These are phyloP conservation scores for Lindgomyces ingoldianus DNA, from an alignment of 495 filamentous ascomycete genomes.

Conservation along the genomic window DNA sequence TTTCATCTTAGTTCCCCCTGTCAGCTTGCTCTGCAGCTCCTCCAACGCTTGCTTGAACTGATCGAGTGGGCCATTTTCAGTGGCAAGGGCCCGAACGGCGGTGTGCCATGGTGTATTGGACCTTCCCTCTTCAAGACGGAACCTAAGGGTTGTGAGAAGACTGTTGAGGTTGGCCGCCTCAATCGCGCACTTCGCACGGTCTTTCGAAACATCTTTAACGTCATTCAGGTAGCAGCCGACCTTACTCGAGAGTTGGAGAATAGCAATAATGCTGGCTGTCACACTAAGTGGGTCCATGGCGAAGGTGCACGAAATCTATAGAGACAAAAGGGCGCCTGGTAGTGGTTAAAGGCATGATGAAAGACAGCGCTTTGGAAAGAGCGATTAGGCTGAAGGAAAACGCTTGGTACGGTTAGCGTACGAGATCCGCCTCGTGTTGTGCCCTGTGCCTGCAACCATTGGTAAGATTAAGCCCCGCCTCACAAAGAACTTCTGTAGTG, in stretches of 20 bases:
- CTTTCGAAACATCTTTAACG: slow-evolving; percentile 41
- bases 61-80: slow-evolving; percentile 36
- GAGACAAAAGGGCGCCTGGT: neutral
- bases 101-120: slow-evolving; percentile 22
- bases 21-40: slow-evolving; percentile 27
- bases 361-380: neutral
- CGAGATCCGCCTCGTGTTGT: neutral
- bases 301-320: neutral
- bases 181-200: slow-evolving; percentile 23
- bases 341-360: neutral
- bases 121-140: slow-evolving; percentile 1
- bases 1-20: slow-evolving; percentile 11
- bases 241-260: slow-evolving; percentile 36
- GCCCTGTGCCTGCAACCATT: too few species aligned
- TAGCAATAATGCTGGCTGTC: slow-evolving; percentile 33
- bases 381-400: neutral
- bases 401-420: neutral
- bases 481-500: neutral
- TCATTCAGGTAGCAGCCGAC: slow-evolving; percentile 39
- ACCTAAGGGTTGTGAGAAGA: slow-evolving; percentile 36
- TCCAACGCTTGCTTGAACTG: slow-evolving; percentile 36
- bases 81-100: slow-evolving; percentile 27
- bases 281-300: slow-evolving; percentile 35
- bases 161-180: slow-evolving; percentile 32
- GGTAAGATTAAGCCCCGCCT: neutral